Conservation (phyloP, 176 grass and related monocot genomes). For the Ananas comosus region DNA sequence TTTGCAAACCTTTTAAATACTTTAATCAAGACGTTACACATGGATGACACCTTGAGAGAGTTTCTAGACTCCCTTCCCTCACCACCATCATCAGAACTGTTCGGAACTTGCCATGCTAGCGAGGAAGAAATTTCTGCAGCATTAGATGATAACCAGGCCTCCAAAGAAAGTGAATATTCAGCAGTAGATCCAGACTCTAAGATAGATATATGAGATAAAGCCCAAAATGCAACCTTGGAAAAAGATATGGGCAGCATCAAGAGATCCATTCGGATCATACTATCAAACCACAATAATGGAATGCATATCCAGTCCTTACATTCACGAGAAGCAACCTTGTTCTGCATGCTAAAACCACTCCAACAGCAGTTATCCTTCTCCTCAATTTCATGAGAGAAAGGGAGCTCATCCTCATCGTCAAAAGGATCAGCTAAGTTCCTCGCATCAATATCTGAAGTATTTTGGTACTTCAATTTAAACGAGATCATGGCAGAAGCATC, state of each 20-base stretch:
- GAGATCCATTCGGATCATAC: conserved; percentile 66
- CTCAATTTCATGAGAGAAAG: conserved; percentile 37
- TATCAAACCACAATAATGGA: conserved; percentile 77
- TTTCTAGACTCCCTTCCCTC: conserved; percentile 66
- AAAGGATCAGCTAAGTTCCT: conserved; percentile 31
- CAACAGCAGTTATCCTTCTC: conserved; percentile 61
- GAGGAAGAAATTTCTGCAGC: conserved; percentile 58
- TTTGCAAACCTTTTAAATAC: conserved; percentile 65
- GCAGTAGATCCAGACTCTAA: conserved; percentile 40
- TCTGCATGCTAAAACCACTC: conserved; percentile 65
- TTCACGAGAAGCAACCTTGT: conserved; percentile 60
- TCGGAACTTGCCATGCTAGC: conserved; percentile 83
- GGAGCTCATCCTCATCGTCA: conserved; percentile 61
- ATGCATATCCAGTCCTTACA: conserved; percentile 84
- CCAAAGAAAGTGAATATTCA: conserved; percentile 40
- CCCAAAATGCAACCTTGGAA: conserved; percentile 91
- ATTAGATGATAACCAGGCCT: conserved; percentile 66
- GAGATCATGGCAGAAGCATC: conserved; percentile 94
- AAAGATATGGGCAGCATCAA: conserved; percentile 69
- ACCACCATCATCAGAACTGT: conserved; percentile 74
- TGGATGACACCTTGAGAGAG: conserved; percentile 58
- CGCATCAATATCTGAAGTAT: conserved; percentile 22
- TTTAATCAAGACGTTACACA: conserved; percentile 43
- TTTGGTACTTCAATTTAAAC: conserved; percentile 40
- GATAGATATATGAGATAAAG: conserved; percentile 66